Evolutionary conservation across 2,329 filamentous ascomycete species (phyloP).

Genomic region (Epichloe gansuensis): DNA sequence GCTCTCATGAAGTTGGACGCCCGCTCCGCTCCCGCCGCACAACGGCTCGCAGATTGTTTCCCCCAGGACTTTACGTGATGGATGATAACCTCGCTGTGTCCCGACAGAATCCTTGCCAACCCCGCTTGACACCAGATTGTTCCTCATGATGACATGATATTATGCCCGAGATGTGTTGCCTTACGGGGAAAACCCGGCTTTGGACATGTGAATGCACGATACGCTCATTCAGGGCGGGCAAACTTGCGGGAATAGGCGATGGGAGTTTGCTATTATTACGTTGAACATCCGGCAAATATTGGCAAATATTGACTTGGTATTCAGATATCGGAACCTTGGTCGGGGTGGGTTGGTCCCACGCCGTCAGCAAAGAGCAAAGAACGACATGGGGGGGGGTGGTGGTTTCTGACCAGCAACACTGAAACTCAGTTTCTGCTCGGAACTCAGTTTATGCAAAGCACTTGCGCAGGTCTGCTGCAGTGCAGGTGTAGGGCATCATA

Average conservation of each 20-base stretch:
- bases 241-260: constrained; percentile 27
- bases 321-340: neutral
- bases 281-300: constrained; percentile 28
- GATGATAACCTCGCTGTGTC: constrained; percentile 24
- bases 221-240: constrained; percentile 20
- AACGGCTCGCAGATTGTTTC: too few species aligned
- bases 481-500: too few species aligned
- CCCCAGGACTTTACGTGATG: constrained; percentile 23
- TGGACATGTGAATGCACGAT: constrained; percentile 25
- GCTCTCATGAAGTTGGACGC: neutral
- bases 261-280: constrained; percentile 23
- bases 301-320: constrained; percentile 16
- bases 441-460: too few species aligned
- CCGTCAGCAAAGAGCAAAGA: too few species aligned
- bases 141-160: constrained; percentile 27
- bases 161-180: constrained; percentile 24
- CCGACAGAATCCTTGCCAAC: constrained; percentile 23
- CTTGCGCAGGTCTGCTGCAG: too few species aligned
- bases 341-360: too few species aligned
- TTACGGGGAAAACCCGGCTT: constrained; percentile 18
- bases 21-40: too few species aligned
- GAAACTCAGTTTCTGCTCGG: too few species aligned
- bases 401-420: too few species aligned
- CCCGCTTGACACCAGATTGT: constrained; percentile 26
- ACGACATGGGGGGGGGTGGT: too few species aligned